Evolutionary conservation across 495 filamentous ascomycete genomes (phyloP), one percentile per base, ranked within the genome.

Genomic region (Penicillium daleae): DNA sequence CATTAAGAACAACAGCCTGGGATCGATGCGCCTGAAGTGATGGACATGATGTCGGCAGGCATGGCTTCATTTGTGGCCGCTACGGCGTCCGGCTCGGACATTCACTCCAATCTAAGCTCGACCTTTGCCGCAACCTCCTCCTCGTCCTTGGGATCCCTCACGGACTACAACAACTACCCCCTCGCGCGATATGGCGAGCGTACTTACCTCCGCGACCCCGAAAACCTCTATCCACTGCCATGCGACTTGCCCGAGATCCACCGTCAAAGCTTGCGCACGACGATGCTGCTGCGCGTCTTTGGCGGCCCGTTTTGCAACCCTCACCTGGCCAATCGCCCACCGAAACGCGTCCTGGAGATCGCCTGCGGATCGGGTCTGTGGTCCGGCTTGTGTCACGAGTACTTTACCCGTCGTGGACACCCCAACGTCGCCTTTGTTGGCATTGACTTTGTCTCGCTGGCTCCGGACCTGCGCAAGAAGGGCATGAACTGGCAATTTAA

Each of bases 361-460:
- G 92, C 89, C 37, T 98, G 94, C 74, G 94, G 94, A 7, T 90
- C 90, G 17, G 94, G 87, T 29, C 87, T 94, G 64, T 97, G 94
- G 94, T 93, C 91, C 63, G 88, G 90, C 72, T 83, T 89, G 76
- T 95, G 91, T 72, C 89, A 94, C 74, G 83, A 89, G 24, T 87
- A 91, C 73, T 90, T 93, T 67, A 78, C 81, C 42, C 80, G 81
- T 27, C 80, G 81, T 22, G 91, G 90, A 19, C 79, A 87, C 61
- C 66, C 74, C 29, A 76, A 81, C 65, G 83, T 91, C 26, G 83
- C 86, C 21, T 97, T 97, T 71, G 89, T 89, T 2, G 94, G 94
- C 0, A 76, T 98, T 56, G 94, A 98, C 73, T 85, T 97, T 37
- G 88, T 90, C 26, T 87, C 90, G 3, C 73, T 96, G 13, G 87